Conservation (phyloP, 2,329 filamentous ascomycete species). For the Colletotrichum sp. region DNA sequence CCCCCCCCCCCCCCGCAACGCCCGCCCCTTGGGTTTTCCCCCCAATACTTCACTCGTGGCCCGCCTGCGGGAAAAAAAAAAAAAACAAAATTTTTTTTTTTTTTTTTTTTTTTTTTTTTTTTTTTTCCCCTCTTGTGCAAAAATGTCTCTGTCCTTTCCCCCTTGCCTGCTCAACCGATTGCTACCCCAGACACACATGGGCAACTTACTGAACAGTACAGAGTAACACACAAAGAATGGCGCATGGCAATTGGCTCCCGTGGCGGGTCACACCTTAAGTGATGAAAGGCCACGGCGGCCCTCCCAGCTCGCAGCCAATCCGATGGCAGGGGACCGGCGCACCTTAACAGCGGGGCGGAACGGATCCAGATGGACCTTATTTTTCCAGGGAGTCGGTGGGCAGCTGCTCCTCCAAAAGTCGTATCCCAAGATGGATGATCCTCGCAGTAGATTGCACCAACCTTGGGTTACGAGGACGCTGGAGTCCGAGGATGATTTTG, state of each 20-base stretch:
- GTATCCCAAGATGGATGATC: neutral
- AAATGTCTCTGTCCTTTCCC: neutral
- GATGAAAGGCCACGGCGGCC: neutral
- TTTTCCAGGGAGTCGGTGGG: neutral
- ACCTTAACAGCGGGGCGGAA: constrained; percentile 4
- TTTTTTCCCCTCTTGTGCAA: neutral
- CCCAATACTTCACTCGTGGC: too few relatives aligned
- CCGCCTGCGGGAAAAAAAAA: too few relatives aligned
- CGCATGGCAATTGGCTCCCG: neutral
- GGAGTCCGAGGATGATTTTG: neutral
- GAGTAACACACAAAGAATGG: neutral
- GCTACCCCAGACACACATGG: neutral
- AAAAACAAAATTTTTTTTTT: too few relatives aligned
- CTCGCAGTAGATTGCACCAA: neutral
- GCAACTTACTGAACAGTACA: neutral
- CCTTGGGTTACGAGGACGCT: neutral
- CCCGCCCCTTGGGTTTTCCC: too few relatives aligned
- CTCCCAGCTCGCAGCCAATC: neutral
- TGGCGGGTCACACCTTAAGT: neutral
- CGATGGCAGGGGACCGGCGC: neutral
- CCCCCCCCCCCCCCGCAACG: too few relatives aligned
- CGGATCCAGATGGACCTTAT: constrained; percentile 6
- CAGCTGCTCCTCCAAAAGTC: neutral
- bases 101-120: too few relatives aligned
- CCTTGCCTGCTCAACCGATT: neutral